A percentile compares a stretch with the other conserved stretches of the same genome.
phyloP scores from a whole-genome alignment of 2,329 filamentous ascomycete genomes.

The Leptosphaerulina australis region DNA sequence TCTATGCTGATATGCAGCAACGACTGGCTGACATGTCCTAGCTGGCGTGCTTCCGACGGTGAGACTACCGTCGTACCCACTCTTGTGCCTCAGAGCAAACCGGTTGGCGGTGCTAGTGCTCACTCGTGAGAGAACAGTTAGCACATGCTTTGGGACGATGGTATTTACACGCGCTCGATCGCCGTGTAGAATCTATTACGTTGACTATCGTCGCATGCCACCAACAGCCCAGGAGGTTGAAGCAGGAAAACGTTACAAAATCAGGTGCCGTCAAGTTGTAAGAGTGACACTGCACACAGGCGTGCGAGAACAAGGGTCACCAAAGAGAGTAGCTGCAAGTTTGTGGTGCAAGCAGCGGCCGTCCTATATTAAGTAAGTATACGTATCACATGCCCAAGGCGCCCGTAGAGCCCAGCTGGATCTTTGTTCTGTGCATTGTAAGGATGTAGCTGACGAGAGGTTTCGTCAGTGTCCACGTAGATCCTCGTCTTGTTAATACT shows the following conservation, averaged over 20 bases:
- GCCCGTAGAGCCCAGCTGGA: too few species aligned
- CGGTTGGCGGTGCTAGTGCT: neutral
- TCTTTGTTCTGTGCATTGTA: too few species aligned
- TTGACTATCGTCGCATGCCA: neutral
- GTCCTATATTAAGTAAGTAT: neutral
- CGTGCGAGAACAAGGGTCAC: neutral
- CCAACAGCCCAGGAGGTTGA: neutral
- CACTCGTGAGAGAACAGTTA: neutral
- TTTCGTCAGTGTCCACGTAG: too few species aligned
- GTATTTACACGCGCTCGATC: neutral
- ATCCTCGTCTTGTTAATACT: too few species aligned
- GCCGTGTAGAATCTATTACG: neutral
- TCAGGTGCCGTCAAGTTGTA: neutral
- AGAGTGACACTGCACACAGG: neutral
- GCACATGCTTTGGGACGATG: neutral
- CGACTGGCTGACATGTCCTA: too few species aligned
- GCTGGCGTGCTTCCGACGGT: too few species aligned
- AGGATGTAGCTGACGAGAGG: too few species aligned
- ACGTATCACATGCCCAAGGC: neutral
- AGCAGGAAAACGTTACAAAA: neutral
- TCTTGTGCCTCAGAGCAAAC: neutral
- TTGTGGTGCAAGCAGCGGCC: neutral
- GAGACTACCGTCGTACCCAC: too few species aligned
- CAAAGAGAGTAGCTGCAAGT: neutral
- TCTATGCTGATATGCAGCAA: too few species aligned